Evolutionary conservation across 2,329 filamentous ascomycete species (phyloP), one percentile per base, ranked within the genome.

Genomic region (Penicillium sp.): DNA sequence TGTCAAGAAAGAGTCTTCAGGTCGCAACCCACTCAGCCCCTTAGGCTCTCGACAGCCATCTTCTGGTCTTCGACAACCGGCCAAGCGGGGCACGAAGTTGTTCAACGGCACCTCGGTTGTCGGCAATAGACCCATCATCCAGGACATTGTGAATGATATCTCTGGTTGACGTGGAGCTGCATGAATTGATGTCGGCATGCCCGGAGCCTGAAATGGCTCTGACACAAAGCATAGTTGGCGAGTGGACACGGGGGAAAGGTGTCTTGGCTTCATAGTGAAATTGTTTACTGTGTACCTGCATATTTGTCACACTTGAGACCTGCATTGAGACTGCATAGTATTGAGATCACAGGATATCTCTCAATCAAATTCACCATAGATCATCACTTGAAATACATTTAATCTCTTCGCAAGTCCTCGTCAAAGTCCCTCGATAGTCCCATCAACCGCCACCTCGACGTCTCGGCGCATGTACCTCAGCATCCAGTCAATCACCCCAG

Each of bases 131-230:
- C 82, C 85, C 33, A 80, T 95, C 50, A 78, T 92, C 65, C 82
- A 83, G 66, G 87, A 93, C 76, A 85, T 96, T 58, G 77, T 91
- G 62, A 90, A 94, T 72, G 89, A 91, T 49, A 56, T 75, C 59
- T 54, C 66, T 54, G 70, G 67, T 21, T 73, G 52, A 63, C 13
- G 23, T 6, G 16, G 4, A 39, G 16, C 16, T 21, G 15, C 6
- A 28, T 28, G 15, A 16, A 5, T 28, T 13, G 23, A 9, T 42
- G n/a, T 16, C 23, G n/a, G 41, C 41, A 15, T 12, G 0, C 16
- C 4, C 9, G n/a, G n/a, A 1, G 13, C 24, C 13, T 42, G 23
- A 0, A n/a, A 26, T 8, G 41, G 7, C 10, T 28, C 34, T 16
- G 26, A 28, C 24, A 28, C n/a, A 26, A 28, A n/a, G 41, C 23